Percentiles rank a stretch among this genome's conserved stretches.
phyloP scores from a whole-genome alignment of 768 basidiomycete species.

The Collybia mongolica region DNA sequence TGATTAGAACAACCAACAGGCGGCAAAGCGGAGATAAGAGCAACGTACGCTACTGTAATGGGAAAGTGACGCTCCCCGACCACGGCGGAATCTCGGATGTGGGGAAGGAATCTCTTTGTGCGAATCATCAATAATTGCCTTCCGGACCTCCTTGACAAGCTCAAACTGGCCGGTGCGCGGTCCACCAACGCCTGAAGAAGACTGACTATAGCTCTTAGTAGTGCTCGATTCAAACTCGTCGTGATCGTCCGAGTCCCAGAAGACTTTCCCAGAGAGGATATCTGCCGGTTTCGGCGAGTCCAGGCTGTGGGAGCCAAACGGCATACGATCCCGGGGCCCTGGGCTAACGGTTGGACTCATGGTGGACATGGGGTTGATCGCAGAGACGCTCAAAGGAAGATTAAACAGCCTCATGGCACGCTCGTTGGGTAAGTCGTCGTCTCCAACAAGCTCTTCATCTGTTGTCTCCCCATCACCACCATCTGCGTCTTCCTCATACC shows the following conservation, averaged over 20 bases:
- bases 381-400: constrained; percentile 59
- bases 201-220: constrained; percentile 19
- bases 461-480: constrained; percentile 75
- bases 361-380: constrained; percentile 76
- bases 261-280: constrained; percentile 61
- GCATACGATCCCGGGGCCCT: constrained; percentile 30
- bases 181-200: constrained; percentile 25
- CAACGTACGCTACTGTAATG: constrained; percentile 35
- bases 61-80: constrained; percentile 22
- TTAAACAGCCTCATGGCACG: constrained; percentile 72
- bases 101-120: constrained; percentile 48
- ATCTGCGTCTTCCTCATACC: constrained; percentile 46
- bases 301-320: constrained; percentile 23
- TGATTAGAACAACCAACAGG: constrained; percentile 9
- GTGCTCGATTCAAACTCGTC: constrained; percentile 32
- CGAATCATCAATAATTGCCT: constrained; percentile 45
- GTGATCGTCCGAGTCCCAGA: constrained; percentile 49
- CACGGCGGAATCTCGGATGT: constrained; percentile 40
- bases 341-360: constrained; percentile 58
- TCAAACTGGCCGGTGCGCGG: constrained; percentile 42
- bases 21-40: constrained; percentile 1
- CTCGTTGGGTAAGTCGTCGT: constrained; percentile 70
- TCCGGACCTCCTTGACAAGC: constrained; percentile 29
- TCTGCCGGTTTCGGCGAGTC: constrained; percentile 62
- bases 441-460: constrained; percentile 81